Evolutionary conservation across 345 rosid genomes (phyloP), one percentile per base, ranked within the genome.

Genomic region (Salix koriyanagi): DNA sequence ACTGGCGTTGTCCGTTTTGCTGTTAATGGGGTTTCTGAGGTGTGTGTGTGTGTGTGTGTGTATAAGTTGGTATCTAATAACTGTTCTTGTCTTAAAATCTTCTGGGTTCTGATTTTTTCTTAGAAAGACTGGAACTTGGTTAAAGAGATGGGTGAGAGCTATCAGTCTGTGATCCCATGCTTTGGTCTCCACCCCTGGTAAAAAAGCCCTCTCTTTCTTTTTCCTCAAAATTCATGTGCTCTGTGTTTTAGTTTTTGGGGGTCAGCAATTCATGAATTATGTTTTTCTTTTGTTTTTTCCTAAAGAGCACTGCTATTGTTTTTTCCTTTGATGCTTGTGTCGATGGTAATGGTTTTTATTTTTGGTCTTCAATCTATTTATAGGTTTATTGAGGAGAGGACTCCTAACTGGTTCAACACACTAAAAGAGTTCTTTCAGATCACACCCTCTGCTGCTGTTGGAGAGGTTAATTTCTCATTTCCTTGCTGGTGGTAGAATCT

Each of bases 111-210:
- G n/a, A 23, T 16, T 36, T 32, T 11, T 48, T 37, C 80, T 71
- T 72, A 92, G 96, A 88, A 90, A 79, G 98, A 96, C 79, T 96
- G 98, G 99, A 68, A 82, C 71, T 60, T 89, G 86, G 98, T 92
- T 61, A 91, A 85, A 85, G 90, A 91, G 48, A 89, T 96, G 94
- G 86, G 90, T 1, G 87, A 75, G 4, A 82, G 72, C 16, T 85
- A 90, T 79, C 86, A 94, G 72, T 89, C 87, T 86, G 91, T 88
- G 48, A 79, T 92, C 67, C 99, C 98, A n/a, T 92, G 94, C 85
- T 96, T 89, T 77, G 98, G 97, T 3, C 86, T 96, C 26, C 99
- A 96, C 83, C 99, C 99, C 30, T 90, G 98, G 99, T 93, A 73
- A 68, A 7, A 44, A 44, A 14, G 16, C 5, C 50, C 44, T 30